A percentile compares a stretch with the other conserved stretches of the same genome.
These are phyloP conservation scores for Chaetomium globosum DNA, from an alignment of 2,329 filamentous ascomycete genomes.

Conservation along the genomic window DNA sequence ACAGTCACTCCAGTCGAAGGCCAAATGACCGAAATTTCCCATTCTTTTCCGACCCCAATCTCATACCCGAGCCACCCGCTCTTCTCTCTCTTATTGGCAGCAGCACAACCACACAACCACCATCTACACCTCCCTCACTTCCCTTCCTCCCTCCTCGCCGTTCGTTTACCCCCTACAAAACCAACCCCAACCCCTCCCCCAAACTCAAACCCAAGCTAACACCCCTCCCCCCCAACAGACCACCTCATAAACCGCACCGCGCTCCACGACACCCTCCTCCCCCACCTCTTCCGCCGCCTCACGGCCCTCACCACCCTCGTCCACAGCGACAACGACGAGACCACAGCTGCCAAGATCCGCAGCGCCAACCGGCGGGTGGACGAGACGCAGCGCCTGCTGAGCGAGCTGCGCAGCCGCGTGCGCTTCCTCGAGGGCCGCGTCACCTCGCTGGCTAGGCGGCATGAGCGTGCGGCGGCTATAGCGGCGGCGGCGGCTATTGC, in stretches of 20 bases:
- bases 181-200: background rate
- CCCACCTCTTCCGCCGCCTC: background rate
- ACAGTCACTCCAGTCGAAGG: background rate
- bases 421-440: background rate
- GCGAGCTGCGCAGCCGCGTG: background rate
- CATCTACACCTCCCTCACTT: background rate
- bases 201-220: background rate
- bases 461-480: background rate
- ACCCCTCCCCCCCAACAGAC: background rate
- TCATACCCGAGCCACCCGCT: too few species aligned
- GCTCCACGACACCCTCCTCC: background rate
- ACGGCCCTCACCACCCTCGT: background rate
- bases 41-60: too few species aligned
- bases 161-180: background rate
- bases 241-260: background rate
- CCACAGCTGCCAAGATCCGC: background rate
- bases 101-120: too few species aligned
- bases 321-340: background rate
- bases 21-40: too few species aligned
- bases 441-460: background rate
- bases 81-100: too few species aligned
- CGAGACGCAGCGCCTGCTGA: background rate
- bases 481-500: too few species aligned
- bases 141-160: background rate
- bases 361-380: background rate